These are phyloP conservation scores for Cystofilobasidium macerans DNA, from an alignment of 768 basidiomycete species.

Conservation along the genomic window DNA sequence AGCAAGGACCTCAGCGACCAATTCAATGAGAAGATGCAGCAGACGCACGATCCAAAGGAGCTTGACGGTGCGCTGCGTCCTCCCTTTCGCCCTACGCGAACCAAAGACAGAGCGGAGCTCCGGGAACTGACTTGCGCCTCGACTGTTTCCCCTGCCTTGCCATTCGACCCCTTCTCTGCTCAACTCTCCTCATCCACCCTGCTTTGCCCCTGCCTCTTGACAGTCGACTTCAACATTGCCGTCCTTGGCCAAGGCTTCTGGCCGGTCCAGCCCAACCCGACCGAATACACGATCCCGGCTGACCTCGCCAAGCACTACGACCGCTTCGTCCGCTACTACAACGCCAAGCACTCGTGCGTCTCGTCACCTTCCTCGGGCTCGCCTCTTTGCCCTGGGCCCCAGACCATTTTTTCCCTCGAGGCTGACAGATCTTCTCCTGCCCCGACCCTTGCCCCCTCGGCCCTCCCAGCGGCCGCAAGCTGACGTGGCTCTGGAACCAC, in stretches of 20 bases:
- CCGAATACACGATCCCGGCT: slow-evolving; percentile 77
- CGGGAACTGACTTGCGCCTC: too few species aligned
- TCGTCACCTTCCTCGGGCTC: too few species aligned
- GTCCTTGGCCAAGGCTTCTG: slow-evolving; percentile 93
- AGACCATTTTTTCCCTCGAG: background rate
- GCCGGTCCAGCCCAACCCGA: slow-evolving; percentile 66
- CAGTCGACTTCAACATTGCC: slow-evolving; percentile 80
- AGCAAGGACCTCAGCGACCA: slow-evolving; percentile 91
- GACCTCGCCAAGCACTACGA: slow-evolving; percentile 82
- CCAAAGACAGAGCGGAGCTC: too few species aligned
- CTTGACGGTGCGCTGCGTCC: slow-evolving; percentile 45
- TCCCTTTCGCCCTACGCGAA: too few species aligned
- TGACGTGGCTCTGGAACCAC: slow-evolving; percentile 98
- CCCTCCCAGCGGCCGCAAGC: slow-evolving; percentile 56
- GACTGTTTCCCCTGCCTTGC: too few species aligned
- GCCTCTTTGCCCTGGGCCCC: background rate
- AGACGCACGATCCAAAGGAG: slow-evolving; percentile 58
- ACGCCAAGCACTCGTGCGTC: slow-evolving; percentile 64
- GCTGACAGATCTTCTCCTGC: background rate
- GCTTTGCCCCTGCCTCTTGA: background rate
- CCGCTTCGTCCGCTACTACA: slow-evolving; percentile 85
- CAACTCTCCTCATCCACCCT: background rate
- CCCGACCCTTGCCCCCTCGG: background rate
- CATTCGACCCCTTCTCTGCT: background rate
- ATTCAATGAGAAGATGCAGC: slow-evolving; percentile 86